Evolutionary conservation across 208 protist species (phyloP).

Genomic region (Wallacemonas sp.): DNA sequence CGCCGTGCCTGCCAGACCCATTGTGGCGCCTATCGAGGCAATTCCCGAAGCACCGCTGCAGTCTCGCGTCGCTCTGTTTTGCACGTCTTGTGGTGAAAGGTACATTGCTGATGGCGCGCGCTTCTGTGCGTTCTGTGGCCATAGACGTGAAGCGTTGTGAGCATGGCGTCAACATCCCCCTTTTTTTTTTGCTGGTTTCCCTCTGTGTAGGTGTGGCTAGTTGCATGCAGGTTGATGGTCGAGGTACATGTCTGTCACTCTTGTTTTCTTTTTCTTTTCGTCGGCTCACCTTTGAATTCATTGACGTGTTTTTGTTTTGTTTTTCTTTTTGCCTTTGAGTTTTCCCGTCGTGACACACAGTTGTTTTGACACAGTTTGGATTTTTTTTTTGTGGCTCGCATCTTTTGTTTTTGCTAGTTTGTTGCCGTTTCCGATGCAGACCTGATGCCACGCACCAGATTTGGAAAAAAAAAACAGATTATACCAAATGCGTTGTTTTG

Average conservation of each 20-base stretch:
- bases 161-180: not conserved
- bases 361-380: too few species aligned
- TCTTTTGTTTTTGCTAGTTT: too few species aligned
- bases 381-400: not conserved
- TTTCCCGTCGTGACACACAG: not conserved
- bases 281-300: not conserved
- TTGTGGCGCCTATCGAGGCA: too few species aligned
- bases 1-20: too few species aligned
- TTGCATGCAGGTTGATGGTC: too few species aligned
- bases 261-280: conserved; percentile 12
- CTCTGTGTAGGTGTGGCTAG: not conserved
- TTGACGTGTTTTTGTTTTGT: conserved; percentile 1
- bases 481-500: too few species aligned
- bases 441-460: too few species aligned
- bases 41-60: not conserved
- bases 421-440: too few species aligned
- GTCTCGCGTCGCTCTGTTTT: conserved; percentile 31
- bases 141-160: conserved; percentile 45
- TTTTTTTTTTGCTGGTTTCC: conserved; percentile 12
- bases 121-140: conserved; percentile 86
- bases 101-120: conserved; percentile 70
- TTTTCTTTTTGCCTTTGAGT: conserved; percentile 5
- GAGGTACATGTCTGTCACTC: too few species aligned
- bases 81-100: conserved; percentile 58
- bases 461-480: too few species aligned